Evolutionary conservation across 352 stramenopile species (phyloP).

Genomic region (Phytophthora litchii): DNA sequence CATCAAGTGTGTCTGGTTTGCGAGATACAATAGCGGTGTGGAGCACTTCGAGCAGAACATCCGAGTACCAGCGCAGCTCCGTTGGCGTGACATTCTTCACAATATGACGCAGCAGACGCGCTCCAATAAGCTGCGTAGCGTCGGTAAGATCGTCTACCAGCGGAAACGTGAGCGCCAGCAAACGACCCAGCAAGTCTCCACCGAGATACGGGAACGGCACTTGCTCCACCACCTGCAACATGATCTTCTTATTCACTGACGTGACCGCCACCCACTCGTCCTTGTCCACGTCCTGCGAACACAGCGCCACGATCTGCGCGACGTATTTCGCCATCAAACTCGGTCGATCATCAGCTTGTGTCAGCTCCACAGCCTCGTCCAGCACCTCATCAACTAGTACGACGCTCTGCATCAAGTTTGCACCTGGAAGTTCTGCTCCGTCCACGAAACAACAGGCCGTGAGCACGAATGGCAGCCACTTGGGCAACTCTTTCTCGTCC

Average conservation of each 20-base stretch:
- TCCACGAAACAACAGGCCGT: conserved; percentile 42
- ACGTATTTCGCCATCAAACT: conserved; percentile 41
- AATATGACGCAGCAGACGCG: conserved; percentile 65
- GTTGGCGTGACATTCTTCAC: conserved; percentile 65
- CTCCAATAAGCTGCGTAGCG: conserved; percentile 65
- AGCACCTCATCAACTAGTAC: conserved; percentile 30
- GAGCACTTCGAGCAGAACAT: conserved; percentile 81
- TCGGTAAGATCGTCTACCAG: conserved; percentile 78
- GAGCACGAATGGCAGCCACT: conserved; percentile 50
- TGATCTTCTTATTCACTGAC: conserved; percentile 59
- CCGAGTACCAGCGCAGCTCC: conserved; percentile 82
- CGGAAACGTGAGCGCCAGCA: conserved; percentile 80
- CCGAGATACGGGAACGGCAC: conserved; percentile 65
- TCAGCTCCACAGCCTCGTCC: conserved; percentile 24
- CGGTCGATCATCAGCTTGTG: conserved; percentile 5
- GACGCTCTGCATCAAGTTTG: conserved; percentile 33
- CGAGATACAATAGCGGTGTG: conserved; percentile 65
- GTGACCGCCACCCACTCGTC: conserved; percentile 61
- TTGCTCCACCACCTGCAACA: conserved; percentile 60
- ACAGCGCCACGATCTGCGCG: conserved; percentile 47
- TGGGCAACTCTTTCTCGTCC: conserved; percentile 24
- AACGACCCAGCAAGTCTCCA: conserved; percentile 70
- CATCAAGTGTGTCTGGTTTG: conserved; percentile 58
- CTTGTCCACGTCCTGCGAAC: conserved; percentile 61
- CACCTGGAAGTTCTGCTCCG: conserved; percentile 29